These are phyloP conservation scores for Bruguiera hainesii DNA, from an alignment of 441 rosid species.

Conservation along the genomic window DNA sequence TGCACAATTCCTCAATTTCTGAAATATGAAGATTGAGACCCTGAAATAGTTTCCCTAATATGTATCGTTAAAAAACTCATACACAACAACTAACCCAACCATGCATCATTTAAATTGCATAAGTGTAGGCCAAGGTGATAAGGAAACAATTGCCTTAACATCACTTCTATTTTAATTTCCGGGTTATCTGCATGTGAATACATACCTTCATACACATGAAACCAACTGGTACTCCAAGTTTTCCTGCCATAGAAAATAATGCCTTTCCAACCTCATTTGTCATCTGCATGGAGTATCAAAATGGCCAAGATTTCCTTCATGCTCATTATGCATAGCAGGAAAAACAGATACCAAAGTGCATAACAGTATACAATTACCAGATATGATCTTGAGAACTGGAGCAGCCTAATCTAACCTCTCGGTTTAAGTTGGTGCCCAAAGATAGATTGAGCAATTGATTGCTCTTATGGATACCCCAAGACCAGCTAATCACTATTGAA, in stretches of 20 bases:
- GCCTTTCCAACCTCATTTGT: constrained; percentile 81
- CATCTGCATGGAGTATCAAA: constrained; percentile 49
- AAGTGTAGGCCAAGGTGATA: background rate
- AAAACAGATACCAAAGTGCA: no score
- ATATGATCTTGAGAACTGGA: background rate
- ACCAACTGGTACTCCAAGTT: constrained; percentile 84
- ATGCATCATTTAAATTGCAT: background rate
- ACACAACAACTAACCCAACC: no score
- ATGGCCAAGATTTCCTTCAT: background rate
- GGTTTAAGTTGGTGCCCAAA: background rate
- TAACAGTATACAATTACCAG: background rate
- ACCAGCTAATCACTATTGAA: background rate
- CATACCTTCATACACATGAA: constrained; percentile 94
- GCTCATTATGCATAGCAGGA: background rate
- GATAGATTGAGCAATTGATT: background rate
- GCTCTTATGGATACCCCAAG: background rate
- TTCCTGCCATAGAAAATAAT: constrained; percentile 85
- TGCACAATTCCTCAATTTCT: constrained; percentile 79
- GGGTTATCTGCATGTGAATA: constrained; percentile 2
- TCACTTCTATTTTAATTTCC: background rate
- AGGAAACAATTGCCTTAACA: background rate
- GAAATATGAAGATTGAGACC: constrained; percentile 72
- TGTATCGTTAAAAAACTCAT: constrained; percentile 1
- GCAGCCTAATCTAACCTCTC: background rate
- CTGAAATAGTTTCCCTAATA: constrained; percentile 37